Evolutionary conservation across 1,139 yeast species (phyloP), one percentile per base, ranked within the genome.

Genomic region (Keqinozyma sinolaborantium): DNA sequence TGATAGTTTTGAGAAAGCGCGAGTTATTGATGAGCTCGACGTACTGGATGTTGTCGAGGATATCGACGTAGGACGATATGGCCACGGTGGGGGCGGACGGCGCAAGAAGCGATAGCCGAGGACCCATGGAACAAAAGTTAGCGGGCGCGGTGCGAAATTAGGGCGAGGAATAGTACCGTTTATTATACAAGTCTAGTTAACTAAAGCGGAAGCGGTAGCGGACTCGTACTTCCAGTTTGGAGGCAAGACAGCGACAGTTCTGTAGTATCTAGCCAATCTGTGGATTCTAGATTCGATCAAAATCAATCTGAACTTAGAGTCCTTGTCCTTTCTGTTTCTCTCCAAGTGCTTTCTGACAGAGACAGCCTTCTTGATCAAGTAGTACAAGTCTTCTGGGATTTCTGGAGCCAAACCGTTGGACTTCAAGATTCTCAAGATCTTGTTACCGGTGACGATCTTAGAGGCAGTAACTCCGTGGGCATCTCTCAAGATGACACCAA

Each of bases 171-270:
- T 24, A 16, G 14, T 24, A 29, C 13, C 18, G 8, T 14, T 24
- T 24, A 24, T 16, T 20, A 24, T 23, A 33, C 29, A 19, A 52
- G 61, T 63, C 70, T 87, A 90, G 83, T 90, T 90, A 67, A 94
- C 98, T 76, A 94, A 83, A 73, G 99, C 95, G 64, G 98, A 92
- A 67, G 99, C 99, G 66, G 98, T 94, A 68, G 98, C 95, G 56
- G 98, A 90, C 79, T 92, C 98, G 95, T 84, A 92, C 81, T 92
- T 92, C 97, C 97, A 92, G 92, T 85, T 88, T 70, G 98, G 97
- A 62, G 98, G 97, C 67, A 92, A 84, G 64, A 92, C 97, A 66
- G 95, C 79, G 60, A 87, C 95, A 60, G 96, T 86, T 87, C 96
- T 90, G 95, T 92, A 92, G 94, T 92, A 92, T 82, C 99, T 87